Base-by-base conservation (phyloP, 371 early-diverging fungal species). In the Vairimorpha necatrix region DNA sequence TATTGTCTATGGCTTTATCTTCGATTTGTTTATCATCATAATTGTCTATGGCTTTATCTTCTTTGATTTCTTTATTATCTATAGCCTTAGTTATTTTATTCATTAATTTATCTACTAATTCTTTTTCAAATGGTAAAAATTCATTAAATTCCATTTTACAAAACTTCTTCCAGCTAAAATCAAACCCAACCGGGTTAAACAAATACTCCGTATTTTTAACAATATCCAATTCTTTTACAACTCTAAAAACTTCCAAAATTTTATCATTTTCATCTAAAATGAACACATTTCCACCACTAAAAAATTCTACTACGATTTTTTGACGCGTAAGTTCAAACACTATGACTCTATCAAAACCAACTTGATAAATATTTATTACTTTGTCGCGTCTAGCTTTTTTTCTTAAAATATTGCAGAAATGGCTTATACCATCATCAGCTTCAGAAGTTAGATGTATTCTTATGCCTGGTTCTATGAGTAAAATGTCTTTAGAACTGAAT, bases 391-490 rank as follows among this genome's bases (percentile, higher is more conserved):
- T 66, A 22, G 80, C 56, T 11, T 66, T 42, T 56, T 76, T 82
- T 46, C 86, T 54, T 47, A 86, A 63, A 46, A 74, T 81, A 22
- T 79, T 80, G 39, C 80, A 77, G 54, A 84, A 75, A 56, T 83
- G 84, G 16, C 80, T 79, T n/a, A 84, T 76, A 42, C 83, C 83
- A 38, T 65, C 67, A 56, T 82, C 83, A 13, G 66, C 36, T 14
- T 67, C 60, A 18, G 24, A 30, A 16, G 83, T 83, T 36, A 86
- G 58, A 75, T 84, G 83, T 14, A 84, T 74, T 62, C 83, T 75
- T 53, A 80, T 71, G 34, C 84, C 84, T 9, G 84, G 81, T 70
- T 86, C 84, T n/a, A 84, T 76, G n/a, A 83, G 75, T 9, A 86
- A 67, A 54, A 82, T 73, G n/a, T 84, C 80, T 74, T 83, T 82